phyloP scores from a whole-genome alignment of 2,329 filamentous ascomycete species.

The Cercospora sojina region DNA sequence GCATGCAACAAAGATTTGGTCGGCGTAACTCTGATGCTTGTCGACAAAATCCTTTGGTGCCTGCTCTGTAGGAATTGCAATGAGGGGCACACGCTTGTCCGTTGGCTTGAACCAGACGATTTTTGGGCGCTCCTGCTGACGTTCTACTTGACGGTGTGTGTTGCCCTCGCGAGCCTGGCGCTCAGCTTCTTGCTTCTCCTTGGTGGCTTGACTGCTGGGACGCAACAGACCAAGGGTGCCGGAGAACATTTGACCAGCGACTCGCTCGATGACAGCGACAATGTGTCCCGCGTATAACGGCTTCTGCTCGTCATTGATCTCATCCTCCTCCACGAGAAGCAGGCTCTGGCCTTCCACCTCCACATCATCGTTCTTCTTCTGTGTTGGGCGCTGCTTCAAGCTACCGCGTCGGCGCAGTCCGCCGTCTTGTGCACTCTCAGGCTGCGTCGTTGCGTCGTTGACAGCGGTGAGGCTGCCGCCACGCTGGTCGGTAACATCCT shows the following conservation, averaged over 20 bases:
- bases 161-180: constrained; percentile 79
- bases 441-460: constrained; percentile 58
- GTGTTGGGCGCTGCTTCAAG: constrained; percentile 91
- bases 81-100: constrained; percentile 95
- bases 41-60: constrained; percentile 97
- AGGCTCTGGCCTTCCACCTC: constrained; percentile 98
- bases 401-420: constrained; percentile 90
- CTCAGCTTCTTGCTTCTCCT: constrained; percentile 98
- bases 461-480: constrained; percentile 69
- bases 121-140: constrained; percentile 94
- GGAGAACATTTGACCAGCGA: constrained; percentile 98
- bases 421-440: constrained; percentile 67
- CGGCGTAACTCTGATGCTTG: constrained; percentile 95
- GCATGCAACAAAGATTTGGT: constrained; percentile 96
- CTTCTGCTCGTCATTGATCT: constrained; percentile 98
- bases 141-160: constrained; percentile 71
- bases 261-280: constrained; percentile 94
- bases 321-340: constrained; percentile 94
- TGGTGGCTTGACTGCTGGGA: constrained; percentile 96
- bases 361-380: constrained; percentile 99
- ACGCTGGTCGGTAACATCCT: constrained; percentile 93
- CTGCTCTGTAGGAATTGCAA: constrained; percentile 97
- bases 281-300: constrained; percentile 95
- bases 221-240: constrained; percentile 87
- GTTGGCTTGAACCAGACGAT: constrained; percentile 99